phyloP scores from a whole-genome alignment of 345 rosid genomes.

The Lepidium africanum region DNA sequence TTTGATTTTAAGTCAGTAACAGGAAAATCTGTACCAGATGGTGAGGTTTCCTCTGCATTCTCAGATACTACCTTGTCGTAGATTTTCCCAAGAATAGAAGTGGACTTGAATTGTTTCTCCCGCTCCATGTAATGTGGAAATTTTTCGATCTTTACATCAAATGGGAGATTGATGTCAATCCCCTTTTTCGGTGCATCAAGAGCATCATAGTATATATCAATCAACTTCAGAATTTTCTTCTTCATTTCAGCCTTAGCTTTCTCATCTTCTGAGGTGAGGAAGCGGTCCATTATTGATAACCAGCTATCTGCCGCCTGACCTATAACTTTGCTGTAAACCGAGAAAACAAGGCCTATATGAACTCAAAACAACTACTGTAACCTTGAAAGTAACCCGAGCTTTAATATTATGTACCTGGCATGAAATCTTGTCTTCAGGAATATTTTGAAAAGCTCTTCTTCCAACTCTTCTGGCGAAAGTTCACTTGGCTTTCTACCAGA shows the following conservation, averaged over 20 bases:
- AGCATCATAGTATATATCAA: conserved; percentile 69
- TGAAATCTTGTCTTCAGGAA: conserved; percentile 54
- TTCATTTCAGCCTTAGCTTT: conserved; percentile 20
- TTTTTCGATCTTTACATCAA: conserved; percentile 25
- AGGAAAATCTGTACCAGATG: conserved; percentile 29
- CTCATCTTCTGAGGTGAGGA: conserved; percentile 37
- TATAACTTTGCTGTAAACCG: conserved; percentile 42
- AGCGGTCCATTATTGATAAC: conserved; percentile 68
- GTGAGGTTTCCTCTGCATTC: conserved; percentile 7
- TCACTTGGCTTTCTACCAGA: conserved; percentile 32
- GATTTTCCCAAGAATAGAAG: conserved; percentile 57
- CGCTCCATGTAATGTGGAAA: conserved; percentile 65
- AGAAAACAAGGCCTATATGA: conserved; percentile 6
- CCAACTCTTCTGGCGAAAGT: conserved; percentile 40
- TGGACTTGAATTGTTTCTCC: conserved; percentile 33
- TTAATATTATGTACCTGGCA: conserved; percentile 34
- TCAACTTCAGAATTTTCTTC: conserved; percentile 32
- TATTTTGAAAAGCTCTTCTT: conserved; percentile 46
- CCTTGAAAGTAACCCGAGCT: neutral
- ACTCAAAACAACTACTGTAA: neutral
- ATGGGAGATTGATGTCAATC: conserved; percentile 49
- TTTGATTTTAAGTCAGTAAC: neutral
- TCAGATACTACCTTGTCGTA: conserved; percentile 37
- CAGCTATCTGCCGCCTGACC: conserved; percentile 64
- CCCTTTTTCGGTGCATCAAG: conserved; percentile 67